These are phyloP conservation scores for Boletus subcaerulescens DNA, from an alignment of 768 basidiomycete genomes.

Conservation along the genomic window DNA sequence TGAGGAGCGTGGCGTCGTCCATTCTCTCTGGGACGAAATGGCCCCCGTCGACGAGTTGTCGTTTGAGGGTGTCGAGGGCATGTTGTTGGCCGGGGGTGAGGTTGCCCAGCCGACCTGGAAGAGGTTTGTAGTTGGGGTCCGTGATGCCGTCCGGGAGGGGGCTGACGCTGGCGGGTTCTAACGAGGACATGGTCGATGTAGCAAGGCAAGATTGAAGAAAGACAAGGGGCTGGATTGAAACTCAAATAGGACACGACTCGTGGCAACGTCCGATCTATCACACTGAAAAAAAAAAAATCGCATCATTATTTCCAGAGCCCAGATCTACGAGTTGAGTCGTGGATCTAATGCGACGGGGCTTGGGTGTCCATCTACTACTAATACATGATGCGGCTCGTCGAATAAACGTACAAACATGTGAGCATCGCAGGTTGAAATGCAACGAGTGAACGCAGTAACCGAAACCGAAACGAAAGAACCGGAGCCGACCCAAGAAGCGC, in stretches of 20 bases:
- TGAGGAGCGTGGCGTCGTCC: conserved; percentile 67
- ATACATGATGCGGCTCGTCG: conserved; percentile 27
- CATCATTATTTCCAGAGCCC: conserved; percentile 35
- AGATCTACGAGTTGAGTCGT: conserved; percentile 35
- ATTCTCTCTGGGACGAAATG: conserved; percentile 61
- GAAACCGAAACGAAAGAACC: conserved; percentile 2
- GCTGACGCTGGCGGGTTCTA: conserved; percentile 48
- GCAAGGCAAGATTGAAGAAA: background rate
- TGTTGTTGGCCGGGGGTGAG: conserved; percentile 59
- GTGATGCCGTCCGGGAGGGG: conserved; percentile 57
- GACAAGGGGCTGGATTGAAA: background rate
- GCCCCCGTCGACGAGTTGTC: conserved; percentile 58
- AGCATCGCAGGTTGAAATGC: conserved; percentile 36
- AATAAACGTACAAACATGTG: conserved; percentile 13
- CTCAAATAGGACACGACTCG: conserved; percentile 7
- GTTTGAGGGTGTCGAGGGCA: conserved; percentile 65
- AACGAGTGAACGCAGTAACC: conserved; percentile 4
- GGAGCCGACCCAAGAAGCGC: background rate
- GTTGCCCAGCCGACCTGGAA: conserved; percentile 78
- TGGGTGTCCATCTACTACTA: conserved; percentile 25
- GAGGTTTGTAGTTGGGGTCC: conserved; percentile 62
- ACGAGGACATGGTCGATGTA: conserved; percentile 27
- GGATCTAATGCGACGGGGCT: conserved; percentile 32
- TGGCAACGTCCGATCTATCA: background rate
- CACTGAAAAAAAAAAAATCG: conserved; percentile 12